Percentiles rank a stretch among this genome's conserved stretches.
These are phyloP conservation scores for Suillus ampliporus DNA, from an alignment of 768 basidiomycete species.

Conservation along the genomic window DNA sequence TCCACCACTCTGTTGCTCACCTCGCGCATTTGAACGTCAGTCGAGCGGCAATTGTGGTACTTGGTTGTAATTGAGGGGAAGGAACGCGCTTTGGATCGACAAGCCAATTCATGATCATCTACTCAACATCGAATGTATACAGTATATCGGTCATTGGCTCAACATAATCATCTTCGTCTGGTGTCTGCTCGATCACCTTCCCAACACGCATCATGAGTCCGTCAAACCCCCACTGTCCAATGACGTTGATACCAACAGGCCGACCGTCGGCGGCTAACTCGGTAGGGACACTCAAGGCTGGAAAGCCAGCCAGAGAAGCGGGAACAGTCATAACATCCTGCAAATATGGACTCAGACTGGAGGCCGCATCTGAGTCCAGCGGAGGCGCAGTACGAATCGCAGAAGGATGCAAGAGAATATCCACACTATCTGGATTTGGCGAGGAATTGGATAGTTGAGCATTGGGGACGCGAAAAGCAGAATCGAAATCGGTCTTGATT, in stretches of 20 bases:
- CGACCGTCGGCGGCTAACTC: constrained; percentile 60
- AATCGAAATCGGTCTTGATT: constrained; percentile 75
- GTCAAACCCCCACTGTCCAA: constrained; percentile 89
- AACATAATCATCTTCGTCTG: neutral
- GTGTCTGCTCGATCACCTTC: constrained; percentile 43
- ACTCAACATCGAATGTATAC: neutral
- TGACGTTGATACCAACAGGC: constrained; percentile 84
- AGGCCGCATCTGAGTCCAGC: constrained; percentile 37
- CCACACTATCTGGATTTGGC: constrained; percentile 51
- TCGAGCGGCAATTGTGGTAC: neutral
- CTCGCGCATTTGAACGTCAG: constrained; percentile 8
- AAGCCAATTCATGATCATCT: neutral
- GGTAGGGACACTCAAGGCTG: constrained; percentile 76
- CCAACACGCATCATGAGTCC: constrained; percentile 62
- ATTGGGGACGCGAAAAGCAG: constrained; percentile 66
- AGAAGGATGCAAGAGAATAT: constrained; percentile 86
- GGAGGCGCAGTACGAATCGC: constrained; percentile 85
- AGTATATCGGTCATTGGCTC: too few relatives aligned
- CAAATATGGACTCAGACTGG: constrained; percentile 67
- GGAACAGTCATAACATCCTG: constrained; percentile 95
- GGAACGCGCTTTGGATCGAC: neutral
- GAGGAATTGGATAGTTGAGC: constrained; percentile 31
- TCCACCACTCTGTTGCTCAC: constrained; percentile 27
- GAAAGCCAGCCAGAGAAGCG: constrained; percentile 88
- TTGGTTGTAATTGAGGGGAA: neutral